Base-by-base conservation (phyloP, 805 yeast species). In the Wickerhamomyces subpelliculosus region DNA sequence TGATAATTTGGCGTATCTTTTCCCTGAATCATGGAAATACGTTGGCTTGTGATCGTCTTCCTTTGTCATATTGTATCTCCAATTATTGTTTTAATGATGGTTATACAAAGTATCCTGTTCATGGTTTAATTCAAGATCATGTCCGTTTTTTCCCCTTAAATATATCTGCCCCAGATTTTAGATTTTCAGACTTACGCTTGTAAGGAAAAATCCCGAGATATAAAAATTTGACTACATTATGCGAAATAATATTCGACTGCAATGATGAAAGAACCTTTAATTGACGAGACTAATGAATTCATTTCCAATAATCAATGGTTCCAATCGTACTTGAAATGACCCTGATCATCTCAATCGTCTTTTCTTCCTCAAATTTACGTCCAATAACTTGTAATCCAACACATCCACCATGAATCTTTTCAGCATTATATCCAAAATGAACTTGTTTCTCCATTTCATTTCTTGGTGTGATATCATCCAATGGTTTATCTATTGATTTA, bases 371-470 rank as follows among this genome's bases (percentile, higher is more conserved):
- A 2, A 43, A 34, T 19, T 46, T 42, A 4, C 43, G 38, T 3
- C 57, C 56, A 22, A 52, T 42, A 1, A 54, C 36, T 26, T 54
- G 57, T 22, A 54, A 20, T 0, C 55, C 52, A 24, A 48, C 40
- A 13, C 44, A 44, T 13, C 36, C 38, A 11, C 45, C 46, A 35
- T 39, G 22, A 7, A 40, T 32, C 17, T 39, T 35, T 8, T 32
- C 24, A 8, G 37, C 24, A 27, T 42, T 39, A 28, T 42, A 48
- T 13, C 23, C 16, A 2, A 29, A 18, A 48, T 38, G 37, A 0
- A 40, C 42, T 17, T 27, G 30, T 10, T 23, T 27, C 18, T 40
- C 44, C 16, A 24, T 16, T 9, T 29, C 35, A n/a, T 40, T 37
- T 20, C 39, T 33, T 5, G 34, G 30, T 1, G 21, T 4, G 27